Conservation (phyloP, 495 filamentous ascomycete species). For the Aspergillus carlsbadensis region DNA sequence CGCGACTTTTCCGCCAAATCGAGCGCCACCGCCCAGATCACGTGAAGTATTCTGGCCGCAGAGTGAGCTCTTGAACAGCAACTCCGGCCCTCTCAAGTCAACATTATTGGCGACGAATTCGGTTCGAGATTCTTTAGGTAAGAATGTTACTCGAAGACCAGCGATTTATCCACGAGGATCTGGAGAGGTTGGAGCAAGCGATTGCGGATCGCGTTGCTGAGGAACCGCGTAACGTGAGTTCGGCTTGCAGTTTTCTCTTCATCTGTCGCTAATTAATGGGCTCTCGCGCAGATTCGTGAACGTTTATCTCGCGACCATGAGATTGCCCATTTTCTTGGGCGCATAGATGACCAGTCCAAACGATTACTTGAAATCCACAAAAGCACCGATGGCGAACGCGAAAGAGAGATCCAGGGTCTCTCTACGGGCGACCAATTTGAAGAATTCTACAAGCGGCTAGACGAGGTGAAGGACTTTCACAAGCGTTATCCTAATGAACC, state of each 20-base stretch:
- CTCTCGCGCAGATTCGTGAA: slow-evolving; percentile 67
- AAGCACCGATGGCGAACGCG: slow-evolving; percentile 67
- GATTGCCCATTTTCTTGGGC: slow-evolving; percentile 77
- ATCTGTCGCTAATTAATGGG: slow-evolving; percentile 25
- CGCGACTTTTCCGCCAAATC: slow-evolving; percentile 29
- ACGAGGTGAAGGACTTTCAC: slow-evolving; percentile 81
- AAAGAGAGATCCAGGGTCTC: slow-evolving; percentile 79
- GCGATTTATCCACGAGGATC: slow-evolving; percentile 88
- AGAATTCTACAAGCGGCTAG: slow-evolving; percentile 84
- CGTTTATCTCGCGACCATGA: slow-evolving; percentile 87
- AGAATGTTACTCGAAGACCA: slow-evolving; percentile 88
- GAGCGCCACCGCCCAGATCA: slow-evolving; percentile 26
- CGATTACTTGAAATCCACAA: slow-evolving; percentile 82
- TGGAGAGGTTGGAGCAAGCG: slow-evolving; percentile 91
- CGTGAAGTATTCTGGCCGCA: slow-evolving; percentile 30
- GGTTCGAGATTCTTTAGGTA: background rate
- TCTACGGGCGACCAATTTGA: slow-evolving; percentile 87
- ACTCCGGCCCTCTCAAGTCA: background rate
- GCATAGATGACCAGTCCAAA: slow-evolving; percentile 81
- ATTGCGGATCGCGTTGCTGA: slow-evolving; percentile 85
- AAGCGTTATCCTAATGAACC: slow-evolving; percentile 90
- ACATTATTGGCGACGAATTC: background rate
- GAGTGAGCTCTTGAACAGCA: slow-evolving; percentile 29
- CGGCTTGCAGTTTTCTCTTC: background rate
- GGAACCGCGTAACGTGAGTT: slow-evolving; percentile 80